Conservation (phyloP, 2,329 filamentous ascomycete genomes). For the Fusarium sulawesiense region DNA sequence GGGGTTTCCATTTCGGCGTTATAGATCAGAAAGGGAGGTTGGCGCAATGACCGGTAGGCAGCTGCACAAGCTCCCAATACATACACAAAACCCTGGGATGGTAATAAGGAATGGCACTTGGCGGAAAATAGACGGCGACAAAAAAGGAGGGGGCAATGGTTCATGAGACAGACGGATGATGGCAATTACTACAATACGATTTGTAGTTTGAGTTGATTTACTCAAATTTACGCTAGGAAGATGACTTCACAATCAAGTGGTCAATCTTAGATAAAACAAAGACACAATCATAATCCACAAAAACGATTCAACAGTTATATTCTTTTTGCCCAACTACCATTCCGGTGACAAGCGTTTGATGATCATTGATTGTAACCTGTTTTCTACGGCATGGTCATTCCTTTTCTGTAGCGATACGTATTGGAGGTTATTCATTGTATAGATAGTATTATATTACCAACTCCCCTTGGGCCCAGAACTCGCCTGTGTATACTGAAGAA, state of each 20-base stretch:
- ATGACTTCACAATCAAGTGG: slow-evolving; percentile 1
- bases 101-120: slow-evolving; percentile 25
- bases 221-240: slow-evolving; percentile 10
- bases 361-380: not conserved
- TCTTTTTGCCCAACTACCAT: not conserved
- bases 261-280: slow-evolving; percentile 35
- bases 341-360: not conserved
- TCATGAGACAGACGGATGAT: slow-evolving; percentile 31
- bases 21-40: slow-evolving; percentile 23
- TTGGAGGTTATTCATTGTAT: not conserved
- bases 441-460: slow-evolving; percentile 8
- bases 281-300: slow-evolving; percentile 8
- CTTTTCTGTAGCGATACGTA: not conserved
- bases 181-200: slow-evolving; percentile 24
- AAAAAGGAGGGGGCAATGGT: slow-evolving; percentile 16
- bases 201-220: slow-evolving; percentile 2
- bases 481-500: not conserved
- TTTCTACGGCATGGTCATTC: not conserved
- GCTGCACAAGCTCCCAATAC: slow-evolving; percentile 3
- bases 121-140: slow-evolving; percentile 14
- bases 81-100: slow-evolving; percentile 7
- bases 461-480: not conserved
- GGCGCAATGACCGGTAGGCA: slow-evolving; percentile 16
- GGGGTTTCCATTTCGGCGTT: slow-evolving; percentile 40
- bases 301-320: not conserved